Evolutionary conservation across 129 eudicot genomes (phyloP).

Genomic region (Calendula officinalis): DNA sequence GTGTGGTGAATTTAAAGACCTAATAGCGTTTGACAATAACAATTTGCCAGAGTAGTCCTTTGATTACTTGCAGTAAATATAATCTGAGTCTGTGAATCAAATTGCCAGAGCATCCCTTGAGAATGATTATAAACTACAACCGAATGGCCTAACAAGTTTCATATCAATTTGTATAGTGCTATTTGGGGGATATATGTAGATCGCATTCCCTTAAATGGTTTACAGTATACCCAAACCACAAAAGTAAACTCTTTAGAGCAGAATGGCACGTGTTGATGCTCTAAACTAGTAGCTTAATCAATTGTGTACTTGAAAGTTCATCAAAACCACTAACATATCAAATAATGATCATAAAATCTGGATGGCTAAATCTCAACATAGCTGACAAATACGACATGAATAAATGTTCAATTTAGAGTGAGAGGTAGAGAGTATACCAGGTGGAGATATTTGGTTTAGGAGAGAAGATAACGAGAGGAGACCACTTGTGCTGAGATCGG

Average conservation of each 20-base stretch:
- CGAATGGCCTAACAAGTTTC: too few species aligned
- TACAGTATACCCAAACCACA: too few species aligned
- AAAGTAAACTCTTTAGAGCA: too few species aligned
- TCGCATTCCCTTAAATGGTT: too few species aligned
- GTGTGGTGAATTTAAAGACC: too few species aligned
- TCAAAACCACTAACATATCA: background rate
- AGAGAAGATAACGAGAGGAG: slow-evolving; percentile 73
- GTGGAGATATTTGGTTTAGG: slow-evolving; percentile 60
- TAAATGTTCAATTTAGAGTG: background rate
- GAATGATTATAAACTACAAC: too few species aligned
- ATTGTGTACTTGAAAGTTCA: background rate
- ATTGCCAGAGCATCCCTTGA: too few species aligned
- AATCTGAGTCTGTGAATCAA: background rate
- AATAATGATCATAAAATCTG: background rate
- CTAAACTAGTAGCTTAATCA: background rate
- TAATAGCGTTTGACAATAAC: too few species aligned
- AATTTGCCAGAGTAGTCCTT: background rate
- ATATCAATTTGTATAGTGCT: too few species aligned
- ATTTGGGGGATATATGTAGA: too few species aligned
- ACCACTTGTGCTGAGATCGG: slow-evolving; percentile 82
- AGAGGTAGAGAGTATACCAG: slow-evolving; percentile 41
- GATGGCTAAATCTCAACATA: too few species aligned
- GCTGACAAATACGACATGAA: background rate
- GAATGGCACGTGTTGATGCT: too few species aligned
- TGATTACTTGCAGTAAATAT: background rate